phyloP scores from a whole-genome alignment of 768 basidiomycete species.

The Favolaschia claudopus region DNA sequence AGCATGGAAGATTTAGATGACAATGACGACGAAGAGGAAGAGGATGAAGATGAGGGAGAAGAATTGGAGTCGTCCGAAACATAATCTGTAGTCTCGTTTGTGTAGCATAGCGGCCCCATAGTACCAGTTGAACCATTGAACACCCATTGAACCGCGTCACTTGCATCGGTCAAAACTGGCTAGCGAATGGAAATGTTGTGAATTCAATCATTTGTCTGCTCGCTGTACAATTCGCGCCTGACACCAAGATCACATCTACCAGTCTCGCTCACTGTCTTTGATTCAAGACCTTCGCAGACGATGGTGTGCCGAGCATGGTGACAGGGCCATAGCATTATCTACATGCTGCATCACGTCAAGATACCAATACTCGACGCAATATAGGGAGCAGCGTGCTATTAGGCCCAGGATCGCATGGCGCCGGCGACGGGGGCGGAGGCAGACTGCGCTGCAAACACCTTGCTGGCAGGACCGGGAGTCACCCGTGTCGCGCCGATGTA shows the following conservation, averaged over 20 bases:
- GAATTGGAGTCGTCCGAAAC: constrained; percentile 41
- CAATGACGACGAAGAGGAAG: constrained; percentile 46
- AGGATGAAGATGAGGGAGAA: constrained; percentile 50
- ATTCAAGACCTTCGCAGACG: constrained; percentile 42
- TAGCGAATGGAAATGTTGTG: too few relatives aligned
- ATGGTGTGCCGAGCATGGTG: constrained; percentile 61
- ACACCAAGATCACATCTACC: too few relatives aligned
- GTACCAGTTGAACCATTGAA: neutral
- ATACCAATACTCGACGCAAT: constrained; percentile 2
- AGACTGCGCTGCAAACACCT: too few relatives aligned
- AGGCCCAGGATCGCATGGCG: constrained; percentile 55
- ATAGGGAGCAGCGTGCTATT: constrained; percentile 60
- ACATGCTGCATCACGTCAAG: neutral
- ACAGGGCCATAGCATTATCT: constrained; percentile 57
- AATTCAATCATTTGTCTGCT: too few relatives aligned
- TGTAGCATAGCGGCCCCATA: constrained; percentile 4
- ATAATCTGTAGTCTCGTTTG: constrained; percentile 26
- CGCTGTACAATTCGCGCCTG: too few relatives aligned
- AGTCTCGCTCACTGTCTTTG: too few relatives aligned
- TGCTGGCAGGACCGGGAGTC: too few relatives aligned
- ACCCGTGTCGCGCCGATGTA: too few relatives aligned
- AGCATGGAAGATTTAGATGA: constrained; percentile 67
- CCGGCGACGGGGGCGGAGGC: constrained; percentile 57
- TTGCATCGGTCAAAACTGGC: neutral
- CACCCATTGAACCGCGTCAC: neutral